Evolutionary conservation across 2,329 filamentous ascomycete species (phyloP), one percentile per base, ranked within the genome.

Genomic region (Aureobasidium lini): DNA sequence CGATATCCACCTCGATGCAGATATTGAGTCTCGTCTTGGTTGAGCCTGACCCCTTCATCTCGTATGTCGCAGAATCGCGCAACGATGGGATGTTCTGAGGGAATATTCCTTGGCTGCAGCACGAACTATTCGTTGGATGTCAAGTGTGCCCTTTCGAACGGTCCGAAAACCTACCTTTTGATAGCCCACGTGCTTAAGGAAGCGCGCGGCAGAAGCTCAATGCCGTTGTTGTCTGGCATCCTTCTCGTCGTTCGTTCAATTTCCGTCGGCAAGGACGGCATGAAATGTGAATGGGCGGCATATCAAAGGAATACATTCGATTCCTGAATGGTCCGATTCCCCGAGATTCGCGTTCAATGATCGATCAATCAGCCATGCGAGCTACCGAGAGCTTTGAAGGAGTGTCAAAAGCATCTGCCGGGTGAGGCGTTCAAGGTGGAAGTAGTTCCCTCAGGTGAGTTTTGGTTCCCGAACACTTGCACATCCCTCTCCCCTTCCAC

Each of bases 171-270:
- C 8, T 46, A 28, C 40, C 16, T 29, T 44, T 23, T 9, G 29
- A 9, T 31, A 49, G 52, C 52, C 52, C 52, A 46, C 52, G 52
- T 56, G 52, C 18, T 56, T 37, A 13, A n/a, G 8, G 40, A 13
- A 29, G 34, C n/a, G 42, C 23, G 16, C 48, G 36, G 15, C 36
- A 52, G 15, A 32, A 4, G 48, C 48, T 16, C 34, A 28, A 11
- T 50, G 48, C 11, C 18, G 18, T 23, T 31, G 8, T 52, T 18
- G 36, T 49, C 16, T 49, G 47, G 3, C 16, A 16, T 52, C 18
- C 34, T 23, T 29, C 15, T 36, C 6, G 2, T 34, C 34, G 9
- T 16, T 28, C 39, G 11, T 16, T 28, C 34, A 8, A 36, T 29
- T 32, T 8, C 7, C 43, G 15, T 18, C 52, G 52, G 52, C 31